Percentiles rank a stretch among this genome's conserved stretches.
These are phyloP conservation scores for Russula emetica DNA, from an alignment of 768 basidiomycete species.

Conservation along the genomic window DNA sequence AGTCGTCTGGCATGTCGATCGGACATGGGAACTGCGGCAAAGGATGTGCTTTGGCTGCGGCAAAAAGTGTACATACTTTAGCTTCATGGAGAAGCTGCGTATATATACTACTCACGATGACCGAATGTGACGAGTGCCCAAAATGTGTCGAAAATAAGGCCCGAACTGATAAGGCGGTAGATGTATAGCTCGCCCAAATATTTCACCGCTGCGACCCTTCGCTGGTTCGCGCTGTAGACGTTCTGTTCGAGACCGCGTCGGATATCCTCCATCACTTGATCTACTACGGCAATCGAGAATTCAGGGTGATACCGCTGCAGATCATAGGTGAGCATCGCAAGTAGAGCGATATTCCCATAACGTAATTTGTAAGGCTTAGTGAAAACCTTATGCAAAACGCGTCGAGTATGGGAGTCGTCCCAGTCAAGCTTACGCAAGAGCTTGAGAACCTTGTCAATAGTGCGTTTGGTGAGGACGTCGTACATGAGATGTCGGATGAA, in stretches of 20 bases:
- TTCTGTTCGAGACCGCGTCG: slow-evolving; percentile 90
- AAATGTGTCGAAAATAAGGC: slow-evolving; percentile 86
- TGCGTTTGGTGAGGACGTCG: slow-evolving; percentile 88
- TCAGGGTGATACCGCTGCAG: slow-evolving; percentile 88
- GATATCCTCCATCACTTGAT: slow-evolving; percentile 92
- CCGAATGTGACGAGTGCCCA: slow-evolving; percentile 96
- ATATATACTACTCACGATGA: slow-evolving; percentile 65
- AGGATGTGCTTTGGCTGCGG: slow-evolving; percentile 81
- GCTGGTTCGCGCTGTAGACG: slow-evolving; percentile 91
- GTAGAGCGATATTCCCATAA: slow-evolving; percentile 78
- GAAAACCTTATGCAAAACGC: slow-evolving; percentile 79
- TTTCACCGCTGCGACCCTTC: slow-evolving; percentile 85
- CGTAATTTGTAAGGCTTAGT: slow-evolving; percentile 99
- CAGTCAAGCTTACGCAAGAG: slow-evolving; percentile 92
- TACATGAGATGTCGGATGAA: slow-evolving; percentile 95
- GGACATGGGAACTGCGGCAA: slow-evolving; percentile 67
- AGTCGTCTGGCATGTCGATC: slow-evolving; percentile 92
- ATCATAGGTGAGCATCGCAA: slow-evolving; percentile 95
- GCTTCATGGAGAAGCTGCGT: slow-evolving; percentile 1
- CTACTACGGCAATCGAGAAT: slow-evolving; percentile 83
- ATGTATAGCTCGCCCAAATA: slow-evolving; percentile 97
- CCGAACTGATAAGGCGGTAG: slow-evolving; percentile 84
- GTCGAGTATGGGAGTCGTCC: slow-evolving; percentile 66
- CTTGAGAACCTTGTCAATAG: slow-evolving; percentile 93
- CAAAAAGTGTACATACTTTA: slow-evolving; percentile 8